Evolutionary conservation across 805 yeast species (phyloP).

Genomic region (Metschnikowia peoriensis): DNA sequence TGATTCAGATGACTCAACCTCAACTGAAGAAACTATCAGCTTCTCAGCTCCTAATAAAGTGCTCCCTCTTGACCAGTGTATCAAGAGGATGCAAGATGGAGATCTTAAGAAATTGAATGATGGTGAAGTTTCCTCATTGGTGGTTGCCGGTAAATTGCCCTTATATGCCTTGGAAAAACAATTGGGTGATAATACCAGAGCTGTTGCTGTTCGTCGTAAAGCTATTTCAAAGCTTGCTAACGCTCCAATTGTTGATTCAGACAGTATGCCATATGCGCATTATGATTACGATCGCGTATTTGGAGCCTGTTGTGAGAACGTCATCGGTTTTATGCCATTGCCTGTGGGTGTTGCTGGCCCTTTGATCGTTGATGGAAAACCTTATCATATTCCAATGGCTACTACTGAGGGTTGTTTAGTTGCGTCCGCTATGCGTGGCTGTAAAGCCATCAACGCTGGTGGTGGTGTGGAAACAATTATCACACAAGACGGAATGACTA

Average conservation of each 20-base stretch:
- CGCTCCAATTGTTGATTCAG: conserved; percentile 73
- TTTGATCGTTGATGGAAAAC: conserved; percentile 79
- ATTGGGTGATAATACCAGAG: conserved; percentile 83
- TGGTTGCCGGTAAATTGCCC: conserved; percentile 76
- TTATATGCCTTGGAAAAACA: conserved; percentile 93
- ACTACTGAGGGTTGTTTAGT: conserved; percentile 99
- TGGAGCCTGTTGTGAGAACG: conserved; percentile 99
- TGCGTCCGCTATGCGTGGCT: conserved; percentile 98
- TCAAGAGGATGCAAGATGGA: conserved; percentile 66
- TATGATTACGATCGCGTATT: conserved; percentile 95
- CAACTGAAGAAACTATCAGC: conserved; percentile 25
- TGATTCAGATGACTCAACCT: conserved; percentile 18
- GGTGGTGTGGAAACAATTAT: conserved; percentile 93
- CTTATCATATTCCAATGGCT: conserved; percentile 96
- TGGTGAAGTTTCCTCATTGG: conserved; percentile 72
- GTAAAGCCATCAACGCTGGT: conserved; percentile 95
- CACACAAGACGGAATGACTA: conserved; percentile 97
- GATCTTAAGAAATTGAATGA: conserved; percentile 61
- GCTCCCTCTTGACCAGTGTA: conserved; percentile 63
- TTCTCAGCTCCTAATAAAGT: conserved; percentile 21
- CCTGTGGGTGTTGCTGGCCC: conserved; percentile 99
- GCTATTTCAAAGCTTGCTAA: conserved; percentile 83
- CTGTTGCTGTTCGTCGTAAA: conserved; percentile 88
- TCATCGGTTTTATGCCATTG: conserved; percentile 91
- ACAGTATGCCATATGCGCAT: conserved; percentile 71